These are phyloP conservation scores for Ulmus americana DNA, from an alignment of 331 rosid genomes.

Conservation along the genomic window DNA sequence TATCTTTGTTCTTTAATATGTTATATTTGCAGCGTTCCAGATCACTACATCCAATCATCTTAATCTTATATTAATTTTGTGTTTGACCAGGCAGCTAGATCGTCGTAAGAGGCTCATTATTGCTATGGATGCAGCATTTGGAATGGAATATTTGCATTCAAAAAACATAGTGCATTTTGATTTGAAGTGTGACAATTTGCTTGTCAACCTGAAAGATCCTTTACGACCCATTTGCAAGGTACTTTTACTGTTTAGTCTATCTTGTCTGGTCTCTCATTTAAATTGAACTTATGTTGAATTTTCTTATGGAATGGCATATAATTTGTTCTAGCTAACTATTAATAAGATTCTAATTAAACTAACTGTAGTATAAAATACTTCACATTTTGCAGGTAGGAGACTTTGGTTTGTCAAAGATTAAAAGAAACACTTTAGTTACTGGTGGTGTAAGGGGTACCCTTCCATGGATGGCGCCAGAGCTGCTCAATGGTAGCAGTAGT, in stretches of 20 bases:
- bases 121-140: conserved; percentile 94
- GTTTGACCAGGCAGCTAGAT: conserved; percentile 34
- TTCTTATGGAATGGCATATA: neutral
- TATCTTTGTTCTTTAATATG: conserved; percentile 10
- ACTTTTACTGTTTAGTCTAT: neutral
- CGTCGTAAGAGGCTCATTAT: conserved; percentile 47
- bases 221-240: conserved; percentile 91
- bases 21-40: conserved; percentile 7
- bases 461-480: conserved; percentile 59
- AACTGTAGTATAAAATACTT: conserved; percentile 9
- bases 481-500: conserved; percentile 49
- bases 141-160: conserved; percentile 93
- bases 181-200: conserved; percentile 87
- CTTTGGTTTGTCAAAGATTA: conserved; percentile 51
- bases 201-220: conserved; percentile 81
- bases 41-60: conserved; percentile 9
- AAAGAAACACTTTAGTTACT: conserved; percentile 43
- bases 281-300: neutral
- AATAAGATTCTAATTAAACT: neutral
- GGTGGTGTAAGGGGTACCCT: conserved; percentile 58
- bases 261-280: neutral
- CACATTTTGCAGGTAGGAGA: conserved; percentile 41
- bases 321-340: neutral
- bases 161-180: conserved; percentile 91
- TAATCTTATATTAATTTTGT: conserved; percentile 6